Percentiles rank a stretch among this genome's conserved stretches.
These are phyloP conservation scores for Hypoxylon lenormandii DNA, from an alignment of 495 filamentous ascomycete species.

Conservation along the genomic window DNA sequence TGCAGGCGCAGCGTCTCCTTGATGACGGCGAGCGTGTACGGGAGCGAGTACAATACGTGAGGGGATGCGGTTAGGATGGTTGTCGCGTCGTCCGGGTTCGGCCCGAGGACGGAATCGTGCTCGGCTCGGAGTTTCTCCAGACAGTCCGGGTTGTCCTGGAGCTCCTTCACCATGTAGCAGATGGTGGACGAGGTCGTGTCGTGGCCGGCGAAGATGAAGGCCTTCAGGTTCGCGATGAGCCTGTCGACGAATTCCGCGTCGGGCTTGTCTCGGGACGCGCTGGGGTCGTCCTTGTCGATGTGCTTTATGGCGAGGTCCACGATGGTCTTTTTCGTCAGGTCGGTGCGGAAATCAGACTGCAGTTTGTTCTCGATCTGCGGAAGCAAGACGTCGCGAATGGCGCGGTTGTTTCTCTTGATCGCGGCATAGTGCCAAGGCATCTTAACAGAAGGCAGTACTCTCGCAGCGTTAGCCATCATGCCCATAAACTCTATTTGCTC, in stretches of 20 bases:
- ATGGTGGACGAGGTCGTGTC: slow-evolving; percentile 60
- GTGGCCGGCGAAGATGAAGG: slow-evolving; percentile 61
- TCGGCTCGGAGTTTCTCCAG: slow-evolving; percentile 58
- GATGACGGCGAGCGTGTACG: slow-evolving; percentile 60
- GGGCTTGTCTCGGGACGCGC: slow-evolving; percentile 36
- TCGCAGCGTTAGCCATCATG: slow-evolving; percentile 27
- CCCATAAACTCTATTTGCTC: slow-evolving; percentile 42
- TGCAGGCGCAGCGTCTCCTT: slow-evolving; percentile 62
- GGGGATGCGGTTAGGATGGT: slow-evolving; percentile 42
- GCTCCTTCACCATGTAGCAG: slow-evolving; percentile 54
- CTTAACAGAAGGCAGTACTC: slow-evolving; percentile 18
- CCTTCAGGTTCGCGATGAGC: slow-evolving; percentile 50
- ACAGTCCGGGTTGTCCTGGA: slow-evolving; percentile 58
- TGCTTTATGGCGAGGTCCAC: slow-evolving; percentile 48
- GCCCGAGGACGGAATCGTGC: slow-evolving; percentile 57
- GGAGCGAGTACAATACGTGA: slow-evolving; percentile 54
- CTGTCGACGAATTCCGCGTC: slow-evolving; percentile 41
- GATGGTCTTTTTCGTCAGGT: slow-evolving; percentile 45
- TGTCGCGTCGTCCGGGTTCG: slow-evolving; percentile 35
- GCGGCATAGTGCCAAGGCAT: slow-evolving; percentile 39
- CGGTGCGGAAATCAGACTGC: slow-evolving; percentile 16
- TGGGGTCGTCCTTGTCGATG: slow-evolving; percentile 42
- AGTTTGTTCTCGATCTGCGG: slow-evolving; percentile 47
- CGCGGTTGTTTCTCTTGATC: slow-evolving; percentile 44
- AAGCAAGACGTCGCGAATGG: slow-evolving; percentile 42